Evolutionary conservation across 257 asterid species (phyloP).

Genomic region (Capsicum pubescens): DNA sequence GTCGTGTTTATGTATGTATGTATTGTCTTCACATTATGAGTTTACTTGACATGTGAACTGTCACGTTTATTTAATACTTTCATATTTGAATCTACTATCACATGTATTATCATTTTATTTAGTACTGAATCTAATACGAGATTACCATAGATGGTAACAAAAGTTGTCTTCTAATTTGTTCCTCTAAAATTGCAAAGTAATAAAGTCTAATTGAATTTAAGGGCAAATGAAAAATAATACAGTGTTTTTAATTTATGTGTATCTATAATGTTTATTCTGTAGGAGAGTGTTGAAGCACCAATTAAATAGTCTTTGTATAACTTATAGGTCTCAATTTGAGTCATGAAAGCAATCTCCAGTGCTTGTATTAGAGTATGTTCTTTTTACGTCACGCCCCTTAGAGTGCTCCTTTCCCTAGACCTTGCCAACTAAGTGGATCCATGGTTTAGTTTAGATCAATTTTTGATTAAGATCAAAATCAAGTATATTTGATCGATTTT

Average conservation of each 20-base stretch:
- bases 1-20: background rate
- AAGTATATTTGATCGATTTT: too few species aligned
- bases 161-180: too few species aligned
- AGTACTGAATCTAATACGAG: too few species aligned
- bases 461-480: too few species aligned
- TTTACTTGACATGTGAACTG: too few species aligned
- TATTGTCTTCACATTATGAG: too few species aligned
- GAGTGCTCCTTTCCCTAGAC: background rate
- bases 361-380: background rate
- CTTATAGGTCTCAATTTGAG: background rate
- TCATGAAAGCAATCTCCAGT: background rate
- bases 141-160: too few species aligned
- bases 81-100: too few species aligned
- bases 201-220: too few species aligned
- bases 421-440: background rate
- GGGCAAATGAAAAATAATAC: background rate
- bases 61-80: background rate
- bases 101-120: too few species aligned
- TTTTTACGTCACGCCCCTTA: background rate
- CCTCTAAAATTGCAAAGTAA: background rate
- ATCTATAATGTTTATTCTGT: background rate
- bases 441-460: too few species aligned
- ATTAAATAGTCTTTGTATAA: background rate
- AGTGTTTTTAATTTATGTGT: background rate
- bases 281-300: background rate